Percentiles rank a stretch among this genome's conserved stretches.
phyloP scores from a whole-genome alignment of 805 yeast genomes.

The Sugiyamaella boreocaroliniensis region DNA sequence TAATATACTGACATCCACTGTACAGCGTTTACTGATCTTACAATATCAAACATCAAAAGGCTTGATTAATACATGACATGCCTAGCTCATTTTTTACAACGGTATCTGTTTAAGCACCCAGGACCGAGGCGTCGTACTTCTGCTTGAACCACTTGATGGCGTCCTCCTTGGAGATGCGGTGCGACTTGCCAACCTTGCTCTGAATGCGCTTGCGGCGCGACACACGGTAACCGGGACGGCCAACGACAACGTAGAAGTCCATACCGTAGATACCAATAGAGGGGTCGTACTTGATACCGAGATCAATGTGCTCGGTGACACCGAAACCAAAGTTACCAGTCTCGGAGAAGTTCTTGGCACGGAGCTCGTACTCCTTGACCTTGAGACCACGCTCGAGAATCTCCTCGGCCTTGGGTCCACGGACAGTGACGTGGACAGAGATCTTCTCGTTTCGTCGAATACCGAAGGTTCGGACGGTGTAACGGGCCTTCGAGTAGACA shows the following conservation, averaged over 20 bases:
- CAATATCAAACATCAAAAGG: neutral
- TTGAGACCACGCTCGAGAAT: slow-evolving; percentile 99
- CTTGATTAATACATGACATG: neutral
- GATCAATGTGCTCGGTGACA: slow-evolving; percentile 98
- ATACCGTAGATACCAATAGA: slow-evolving; percentile 99
- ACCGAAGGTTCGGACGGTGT: slow-evolving; percentile 99
- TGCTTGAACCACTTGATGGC: slow-evolving; percentile 98
- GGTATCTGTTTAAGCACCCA: slow-evolving; percentile 1
- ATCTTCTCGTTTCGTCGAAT: slow-evolving; percentile 99
- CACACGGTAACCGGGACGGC: slow-evolving; percentile 98
- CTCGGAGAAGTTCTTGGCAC: slow-evolving; percentile 88
- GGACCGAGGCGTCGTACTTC: slow-evolving; percentile 97
- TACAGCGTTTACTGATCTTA: too few relatives aligned
- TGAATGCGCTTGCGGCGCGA: slow-evolving; percentile 90
- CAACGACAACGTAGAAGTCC: slow-evolving; percentile 98
- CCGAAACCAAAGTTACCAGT: slow-evolving; percentile 99
- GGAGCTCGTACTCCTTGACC: slow-evolving; percentile 99
- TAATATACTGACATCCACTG: too few relatives aligned
- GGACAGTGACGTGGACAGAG: slow-evolving; percentile 97
- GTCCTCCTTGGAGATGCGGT: slow-evolving; percentile 88
- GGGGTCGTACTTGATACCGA: slow-evolving; percentile 99
- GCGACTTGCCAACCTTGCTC: slow-evolving; percentile 83
- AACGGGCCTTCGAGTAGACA: slow-evolving; percentile 99
- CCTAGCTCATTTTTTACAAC: neutral
- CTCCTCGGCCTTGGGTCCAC: slow-evolving; percentile 99